phyloP scores from a whole-genome alignment of 257 asterid genomes.

The Penstemon barbatus region DNA sequence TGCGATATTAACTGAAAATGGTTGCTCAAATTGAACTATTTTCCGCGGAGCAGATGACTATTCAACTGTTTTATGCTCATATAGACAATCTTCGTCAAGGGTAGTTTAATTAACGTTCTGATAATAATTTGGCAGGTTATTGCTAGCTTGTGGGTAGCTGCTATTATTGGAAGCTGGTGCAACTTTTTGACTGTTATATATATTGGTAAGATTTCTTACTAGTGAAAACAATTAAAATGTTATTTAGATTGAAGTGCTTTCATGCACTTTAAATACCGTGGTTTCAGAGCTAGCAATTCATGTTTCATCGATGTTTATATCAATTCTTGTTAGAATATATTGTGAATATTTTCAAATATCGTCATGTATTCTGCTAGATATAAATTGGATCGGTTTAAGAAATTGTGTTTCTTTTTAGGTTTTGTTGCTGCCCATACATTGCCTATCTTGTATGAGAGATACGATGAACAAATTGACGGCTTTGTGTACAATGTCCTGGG shows the following conservation, averaged over 20 bases:
- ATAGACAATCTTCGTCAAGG: no score
- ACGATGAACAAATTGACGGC: slow-evolving; percentile 73
- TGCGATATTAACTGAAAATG: no score
- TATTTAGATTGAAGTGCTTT: background rate
- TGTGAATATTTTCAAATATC: no score
- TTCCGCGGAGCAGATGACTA: no score
- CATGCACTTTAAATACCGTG: background rate
- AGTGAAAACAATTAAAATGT: background rate
- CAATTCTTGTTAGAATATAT: no score
- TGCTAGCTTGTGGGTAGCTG: slow-evolving; percentile 63
- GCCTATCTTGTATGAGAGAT: slow-evolving; percentile 73
- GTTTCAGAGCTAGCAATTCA: background rate
- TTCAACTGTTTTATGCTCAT: no score
- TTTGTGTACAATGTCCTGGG: slow-evolving; percentile 48
- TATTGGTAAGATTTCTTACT: slow-evolving; percentile 45
- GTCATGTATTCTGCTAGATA: no score
- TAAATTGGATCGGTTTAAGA: no score
- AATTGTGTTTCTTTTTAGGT: slow-evolving; percentile 38
- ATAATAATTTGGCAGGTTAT: slow-evolving; percentile 48
- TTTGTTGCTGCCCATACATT: slow-evolving; percentile 80
- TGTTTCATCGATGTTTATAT: background rate
- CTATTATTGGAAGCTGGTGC: slow-evolving; percentile 91
- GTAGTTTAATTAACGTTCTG: background rate
- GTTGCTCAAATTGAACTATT: no score
- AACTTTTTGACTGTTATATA: slow-evolving; percentile 71